phyloP scores from a whole-genome alignment of 148 eudicot genomes.

The Vaccinium macrocarpon region DNA sequence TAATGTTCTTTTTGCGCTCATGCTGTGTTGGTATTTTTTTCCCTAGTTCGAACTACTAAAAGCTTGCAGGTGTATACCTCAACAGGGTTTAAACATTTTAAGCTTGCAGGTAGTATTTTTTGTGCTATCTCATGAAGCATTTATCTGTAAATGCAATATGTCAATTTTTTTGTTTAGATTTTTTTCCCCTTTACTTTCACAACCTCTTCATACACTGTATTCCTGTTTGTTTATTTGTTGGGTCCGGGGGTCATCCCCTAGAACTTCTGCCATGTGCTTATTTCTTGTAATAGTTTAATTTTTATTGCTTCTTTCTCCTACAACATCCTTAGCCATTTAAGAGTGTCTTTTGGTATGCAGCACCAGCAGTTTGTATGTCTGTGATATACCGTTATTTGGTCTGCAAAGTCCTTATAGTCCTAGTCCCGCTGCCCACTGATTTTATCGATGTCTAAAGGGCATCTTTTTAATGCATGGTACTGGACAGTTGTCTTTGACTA shows the following conservation, averaged over 20 bases:
- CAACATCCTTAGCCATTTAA: not conserved
- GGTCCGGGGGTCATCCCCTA: not conserved
- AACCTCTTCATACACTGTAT: not conserved
- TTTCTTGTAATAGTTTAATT: not conserved
- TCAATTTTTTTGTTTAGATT: not conserved
- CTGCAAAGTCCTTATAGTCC: too few species aligned
- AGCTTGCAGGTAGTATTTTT: not conserved
- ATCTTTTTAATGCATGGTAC: not conserved
- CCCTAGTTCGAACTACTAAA: not conserved
- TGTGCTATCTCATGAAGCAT: not conserved
- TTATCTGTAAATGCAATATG: not conserved
- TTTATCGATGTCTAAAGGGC: not conserved
- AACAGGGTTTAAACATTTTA: not conserved
- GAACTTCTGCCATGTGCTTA: not conserved
- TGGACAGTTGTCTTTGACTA: not conserved
- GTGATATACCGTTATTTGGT: not conserved
- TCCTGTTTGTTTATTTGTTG: not conserved
- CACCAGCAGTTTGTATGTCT: not conserved
- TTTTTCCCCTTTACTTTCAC: not conserved
- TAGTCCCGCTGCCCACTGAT: too few species aligned
- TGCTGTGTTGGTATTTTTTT: not conserved
- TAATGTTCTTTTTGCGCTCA: not conserved
- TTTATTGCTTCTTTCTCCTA: not conserved
- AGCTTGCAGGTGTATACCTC: not conserved
- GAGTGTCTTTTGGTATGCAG: not conserved